phyloP scores from a whole-genome alignment of 106 monocot genomes.

The Chionographis japonica region DNA sequence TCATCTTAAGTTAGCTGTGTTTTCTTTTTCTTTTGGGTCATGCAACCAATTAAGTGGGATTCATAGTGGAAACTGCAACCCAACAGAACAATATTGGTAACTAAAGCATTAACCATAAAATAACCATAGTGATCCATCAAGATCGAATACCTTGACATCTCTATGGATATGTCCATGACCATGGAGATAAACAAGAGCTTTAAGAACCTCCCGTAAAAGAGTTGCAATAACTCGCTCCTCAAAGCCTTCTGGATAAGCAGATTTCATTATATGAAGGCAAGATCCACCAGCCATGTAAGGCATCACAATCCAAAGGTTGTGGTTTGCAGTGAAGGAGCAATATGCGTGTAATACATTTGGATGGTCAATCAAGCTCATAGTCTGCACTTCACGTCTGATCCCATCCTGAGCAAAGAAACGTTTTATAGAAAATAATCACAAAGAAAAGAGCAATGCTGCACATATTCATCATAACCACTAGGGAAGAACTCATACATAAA shows the following conservation, averaged over 20 bases:
- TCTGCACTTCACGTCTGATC: slow-evolving; percentile 92
- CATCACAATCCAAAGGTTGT: slow-evolving; percentile 92
- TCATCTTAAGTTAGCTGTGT: too few relatives aligned
- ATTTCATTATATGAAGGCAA: slow-evolving; percentile 93
- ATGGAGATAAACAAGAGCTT: slow-evolving; percentile 95
- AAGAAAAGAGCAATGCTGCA: too few relatives aligned
- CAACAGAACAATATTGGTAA: neutral
- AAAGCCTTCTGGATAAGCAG: slow-evolving; percentile 80
- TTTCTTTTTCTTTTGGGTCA: too few relatives aligned
- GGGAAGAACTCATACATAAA: too few relatives aligned
- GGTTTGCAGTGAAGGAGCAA: slow-evolving; percentile 80
- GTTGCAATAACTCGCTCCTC: slow-evolving; percentile 90
- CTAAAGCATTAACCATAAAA: neutral
- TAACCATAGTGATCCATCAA: neutral
- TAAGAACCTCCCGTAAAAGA: slow-evolving; percentile 81
- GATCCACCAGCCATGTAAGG: slow-evolving; percentile 95
- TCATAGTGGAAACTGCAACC: neutral
- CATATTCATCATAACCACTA: too few relatives aligned
- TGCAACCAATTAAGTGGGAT: neutral
- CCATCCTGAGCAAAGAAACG: slow-evolving; percentile 60
- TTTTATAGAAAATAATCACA: neutral
- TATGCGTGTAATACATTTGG: slow-evolving; percentile 84
- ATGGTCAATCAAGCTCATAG: slow-evolving; percentile 82
- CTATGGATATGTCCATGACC: slow-evolving; percentile 87
- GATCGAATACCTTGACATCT: slow-evolving; percentile 83